Conservation (phyloP, 1,284 basidiomycete genomes). For the Psilocybe mexicana region DNA sequence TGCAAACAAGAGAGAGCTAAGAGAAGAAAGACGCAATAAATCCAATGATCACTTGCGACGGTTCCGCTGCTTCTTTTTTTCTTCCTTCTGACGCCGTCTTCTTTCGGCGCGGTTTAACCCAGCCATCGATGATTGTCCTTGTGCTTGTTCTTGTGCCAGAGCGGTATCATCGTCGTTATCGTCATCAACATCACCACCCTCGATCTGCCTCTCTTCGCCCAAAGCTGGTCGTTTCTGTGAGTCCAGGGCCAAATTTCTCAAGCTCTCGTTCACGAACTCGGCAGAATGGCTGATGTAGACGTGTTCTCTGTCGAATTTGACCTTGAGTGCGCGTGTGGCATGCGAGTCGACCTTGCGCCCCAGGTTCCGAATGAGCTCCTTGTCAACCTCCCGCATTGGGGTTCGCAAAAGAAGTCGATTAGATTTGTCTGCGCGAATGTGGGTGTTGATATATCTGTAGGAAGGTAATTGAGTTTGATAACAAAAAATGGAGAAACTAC, state of each 20-base stretch:
- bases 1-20: background rate
- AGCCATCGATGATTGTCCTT: too few species aligned
- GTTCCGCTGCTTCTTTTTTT: slow-evolving; percentile 11
- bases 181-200: background rate
- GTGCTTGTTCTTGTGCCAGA: too few species aligned
- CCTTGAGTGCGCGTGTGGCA: slow-evolving; percentile 11
- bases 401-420: slow-evolving; percentile 15
- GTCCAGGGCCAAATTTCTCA: background rate
- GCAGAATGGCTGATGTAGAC: slow-evolving; percentile 17
- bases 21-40: background rate
- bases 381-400: slow-evolving; percentile 18
- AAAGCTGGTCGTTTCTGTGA: background rate
- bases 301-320: slow-evolving; percentile 17
- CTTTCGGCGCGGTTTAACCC: slow-evolving; percentile 15
- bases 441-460: slow-evolving; percentile 20
- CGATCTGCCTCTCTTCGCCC: slow-evolving; percentile 6
- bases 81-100: slow-evolving; percentile 9
- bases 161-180: too few species aligned
- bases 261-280: background rate
- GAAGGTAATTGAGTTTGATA: background rate
- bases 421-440: slow-evolving; percentile 18
- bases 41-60: slow-evolving; percentile 3
- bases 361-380: slow-evolving; percentile 20
- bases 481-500: background rate
- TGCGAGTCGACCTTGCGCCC: slow-evolving; percentile 9